phyloP scores from a whole-genome alignment of 306 rosid species.

The Lathyrus aphaca region DNA sequence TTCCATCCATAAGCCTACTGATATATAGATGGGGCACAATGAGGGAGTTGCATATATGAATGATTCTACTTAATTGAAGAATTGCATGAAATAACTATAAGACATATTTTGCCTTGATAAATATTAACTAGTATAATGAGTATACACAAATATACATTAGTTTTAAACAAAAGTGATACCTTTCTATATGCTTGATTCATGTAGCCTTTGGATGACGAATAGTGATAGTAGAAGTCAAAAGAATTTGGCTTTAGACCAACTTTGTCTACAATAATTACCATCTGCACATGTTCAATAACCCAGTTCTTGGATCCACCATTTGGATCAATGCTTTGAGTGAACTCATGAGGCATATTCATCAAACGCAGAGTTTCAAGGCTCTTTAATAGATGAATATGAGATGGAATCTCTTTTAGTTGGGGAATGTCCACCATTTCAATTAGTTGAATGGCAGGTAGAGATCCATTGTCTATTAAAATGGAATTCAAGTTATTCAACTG shows the following conservation, averaged over 20 bases:
- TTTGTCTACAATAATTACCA: neutral
- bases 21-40: too few species aligned
- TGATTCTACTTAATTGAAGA: too few species aligned
- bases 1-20: too few species aligned
- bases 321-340: constrained; percentile 27
- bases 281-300: constrained; percentile 2
- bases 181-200: neutral
- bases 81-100: too few species aligned
- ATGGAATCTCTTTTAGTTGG: constrained; percentile 19
- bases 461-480: too few species aligned
- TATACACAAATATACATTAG: neutral
- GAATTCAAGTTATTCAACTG: too few species aligned
- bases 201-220: neutral
- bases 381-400: neutral
- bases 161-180: neutral
- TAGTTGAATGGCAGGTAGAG: too few species aligned
- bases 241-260: neutral
- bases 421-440: too few species aligned
- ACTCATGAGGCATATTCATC: neutral
- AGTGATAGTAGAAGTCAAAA: neutral
- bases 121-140: too few species aligned
- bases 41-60: too few species aligned
- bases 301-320: constrained; percentile 1
- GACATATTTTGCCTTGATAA: too few species aligned
- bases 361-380: neutral